Percentiles rank a stretch among this genome's conserved stretches.
Evolutionary conservation across 73 alveolate genomes (phyloP).

Genomic region (Paramecium primaurelia): DNA sequence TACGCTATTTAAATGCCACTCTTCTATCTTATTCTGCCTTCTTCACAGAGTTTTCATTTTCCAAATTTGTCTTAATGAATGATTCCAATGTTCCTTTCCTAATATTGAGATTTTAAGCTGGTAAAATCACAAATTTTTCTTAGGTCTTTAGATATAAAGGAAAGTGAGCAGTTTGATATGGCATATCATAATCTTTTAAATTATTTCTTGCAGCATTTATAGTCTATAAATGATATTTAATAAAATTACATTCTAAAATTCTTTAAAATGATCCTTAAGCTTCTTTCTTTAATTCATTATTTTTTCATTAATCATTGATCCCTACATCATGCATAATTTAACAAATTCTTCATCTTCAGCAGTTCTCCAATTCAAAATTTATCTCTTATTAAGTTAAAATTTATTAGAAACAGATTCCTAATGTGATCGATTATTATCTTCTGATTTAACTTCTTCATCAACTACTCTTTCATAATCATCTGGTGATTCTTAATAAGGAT

Average conservation of each 20-base stretch:
- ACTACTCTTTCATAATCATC: not conserved
- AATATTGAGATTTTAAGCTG: not conserved
- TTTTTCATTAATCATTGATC: not conserved
- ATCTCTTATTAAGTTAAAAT: not conserved
- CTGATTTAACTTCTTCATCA: not conserved
- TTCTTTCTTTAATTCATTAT: not conserved
- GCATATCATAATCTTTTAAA: slow-evolving; percentile 23
- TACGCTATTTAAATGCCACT: not conserved
- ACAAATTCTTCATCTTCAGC: not conserved
- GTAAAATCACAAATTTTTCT: not conserved
- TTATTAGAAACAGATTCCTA: not conserved
- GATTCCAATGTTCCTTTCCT: slow-evolving; percentile 12
- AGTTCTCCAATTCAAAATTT: not conserved
- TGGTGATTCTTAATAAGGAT: not conserved
- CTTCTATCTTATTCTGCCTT: slow-evolving; percentile 2
- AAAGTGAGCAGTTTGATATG: slow-evolving; percentile 19
- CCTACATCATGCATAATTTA: not conserved
- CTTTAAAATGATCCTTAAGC: not conserved
- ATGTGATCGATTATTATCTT: not conserved
- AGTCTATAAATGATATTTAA: not conserved
- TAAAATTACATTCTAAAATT: not conserved
- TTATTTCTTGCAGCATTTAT: not conserved
- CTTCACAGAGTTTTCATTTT: not conserved
- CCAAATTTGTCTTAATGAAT: not conserved
- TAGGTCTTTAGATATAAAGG: not conserved